Base-by-base conservation (phyloP, 129 eudicot genomes). In the Tagetes erecta region DNA sequence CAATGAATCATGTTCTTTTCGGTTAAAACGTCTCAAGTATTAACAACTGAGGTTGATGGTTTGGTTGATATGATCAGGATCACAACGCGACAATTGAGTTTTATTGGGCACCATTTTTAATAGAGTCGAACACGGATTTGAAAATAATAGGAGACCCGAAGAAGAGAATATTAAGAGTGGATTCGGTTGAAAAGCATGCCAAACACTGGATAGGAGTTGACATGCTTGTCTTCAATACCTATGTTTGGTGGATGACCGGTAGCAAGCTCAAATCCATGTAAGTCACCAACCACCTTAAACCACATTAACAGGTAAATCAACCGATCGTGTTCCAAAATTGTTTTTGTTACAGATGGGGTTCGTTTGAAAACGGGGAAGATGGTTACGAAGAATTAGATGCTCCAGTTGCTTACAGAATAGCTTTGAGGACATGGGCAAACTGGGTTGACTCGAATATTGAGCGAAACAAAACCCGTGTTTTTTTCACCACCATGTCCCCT, bases 221-320 rank as follows among this genome's bases (percentile, higher is more conserved):
- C 68, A 78, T 91, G 55, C 96, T 95, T 72, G 89, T 85, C 41
- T 95, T 91, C 87, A 86, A 89, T 72, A 86, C 99, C 78, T 95
- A 95, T 73, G 96, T 95, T 81, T 95, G 99, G 99, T 95, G 99
- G 99, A 91, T 85, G 92, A 95, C 88, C 65, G 99, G 97, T 46
- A 51, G 79, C 39, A 91, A 86, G 73, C 85, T 86, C 83, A 91
- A 86, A 67, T 83, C 97, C 68, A 46, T 91, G 99, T 91, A 91
- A 87, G 88, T 70, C 5, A 53, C 60, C 9, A 53, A n/a, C 31
- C 57, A 44, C 11, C 49, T 44, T 44, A 44, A 7, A 44, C 11
- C 8, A 44, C 1, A 44, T 44, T 6, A 44, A 10, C 49, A 44
- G 10, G 8, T 10, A 44, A 39, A 44, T 44, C 49, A 2, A 44